Percentiles rank a stretch among this genome's conserved stretches.
phyloP scores from a whole-genome alignment of 495 filamentous ascomycete genomes.

The Tuber borchii region DNA sequence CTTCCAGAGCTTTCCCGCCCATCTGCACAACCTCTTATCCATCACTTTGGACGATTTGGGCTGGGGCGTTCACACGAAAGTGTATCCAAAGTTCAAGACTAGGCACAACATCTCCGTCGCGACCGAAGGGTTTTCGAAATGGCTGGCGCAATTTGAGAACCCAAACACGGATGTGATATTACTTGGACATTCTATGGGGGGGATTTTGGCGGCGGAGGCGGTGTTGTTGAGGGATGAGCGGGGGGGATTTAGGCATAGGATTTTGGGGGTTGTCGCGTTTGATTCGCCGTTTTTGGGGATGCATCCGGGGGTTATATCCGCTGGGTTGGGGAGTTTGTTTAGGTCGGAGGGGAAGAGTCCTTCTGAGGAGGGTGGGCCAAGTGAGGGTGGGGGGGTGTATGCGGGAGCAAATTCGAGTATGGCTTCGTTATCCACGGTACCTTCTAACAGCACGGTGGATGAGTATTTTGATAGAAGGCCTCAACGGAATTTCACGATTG shows the following conservation, averaged over 20 bases:
- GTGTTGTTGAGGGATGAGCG: constrained; percentile 53
- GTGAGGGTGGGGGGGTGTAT: constrained; percentile 11
- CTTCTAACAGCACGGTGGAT: constrained; percentile 18
- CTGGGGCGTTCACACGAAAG: constrained; percentile 78
- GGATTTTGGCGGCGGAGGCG: constrained; percentile 73
- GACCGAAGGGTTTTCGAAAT: constrained; percentile 71
- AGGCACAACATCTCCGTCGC: constrained; percentile 67
- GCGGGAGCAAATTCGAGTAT: constrained; percentile 2
- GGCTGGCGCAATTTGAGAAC: constrained; percentile 71
- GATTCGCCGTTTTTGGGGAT: constrained; percentile 85
- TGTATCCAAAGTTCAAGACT: constrained; percentile 87
- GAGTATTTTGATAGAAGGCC: constrained; percentile 28
- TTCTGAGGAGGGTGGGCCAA: constrained; percentile 20
- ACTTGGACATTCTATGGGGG: constrained; percentile 86
- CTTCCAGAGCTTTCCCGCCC: constrained; percentile 79
- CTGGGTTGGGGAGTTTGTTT: constrained; percentile 72
- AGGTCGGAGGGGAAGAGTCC: constrained; percentile 50
- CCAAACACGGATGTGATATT: constrained; percentile 70
- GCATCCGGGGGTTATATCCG: constrained; percentile 76
- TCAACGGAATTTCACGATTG: constrained; percentile 33
- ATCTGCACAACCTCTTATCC: constrained; percentile 75
- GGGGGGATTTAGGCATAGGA: constrained; percentile 53
- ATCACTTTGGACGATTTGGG: constrained; percentile 55
- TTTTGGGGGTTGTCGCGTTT: constrained; percentile 75
- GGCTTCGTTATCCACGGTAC: constrained; percentile 13